Conservation (phyloP, 345 rosid genomes). For the Syzygium grande region DNA sequence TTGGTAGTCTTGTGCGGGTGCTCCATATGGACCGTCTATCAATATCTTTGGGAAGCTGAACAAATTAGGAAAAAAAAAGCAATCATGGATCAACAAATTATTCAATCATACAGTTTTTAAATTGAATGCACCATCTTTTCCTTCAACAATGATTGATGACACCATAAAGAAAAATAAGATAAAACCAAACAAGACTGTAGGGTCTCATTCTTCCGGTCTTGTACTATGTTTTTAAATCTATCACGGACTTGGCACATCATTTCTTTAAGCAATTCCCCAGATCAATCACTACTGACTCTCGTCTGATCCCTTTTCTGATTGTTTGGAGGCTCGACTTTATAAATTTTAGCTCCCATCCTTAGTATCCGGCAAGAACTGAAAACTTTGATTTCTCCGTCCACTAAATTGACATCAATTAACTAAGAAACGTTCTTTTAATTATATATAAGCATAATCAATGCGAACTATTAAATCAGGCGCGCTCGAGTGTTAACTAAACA, state of each 20-base stretch:
- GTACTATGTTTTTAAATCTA: neutral
- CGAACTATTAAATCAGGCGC: too few relatives aligned
- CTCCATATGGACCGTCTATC: slow-evolving; percentile 88
- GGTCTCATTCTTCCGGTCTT: neutral
- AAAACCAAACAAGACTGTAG: neutral
- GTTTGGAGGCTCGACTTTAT: neutral
- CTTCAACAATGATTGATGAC: neutral
- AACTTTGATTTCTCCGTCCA: neutral
- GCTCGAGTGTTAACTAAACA: too few relatives aligned
- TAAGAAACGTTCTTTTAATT: too few relatives aligned
- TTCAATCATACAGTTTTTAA: neutral
- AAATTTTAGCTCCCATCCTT: neutral
- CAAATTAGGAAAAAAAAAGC: neutral
- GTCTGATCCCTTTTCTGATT: neutral
- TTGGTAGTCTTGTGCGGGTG: slow-evolving; percentile 92
- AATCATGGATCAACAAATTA: neutral
- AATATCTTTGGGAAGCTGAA: slow-evolving; percentile 63
- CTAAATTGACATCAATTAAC: too few relatives aligned
- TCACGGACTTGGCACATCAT: neutral
- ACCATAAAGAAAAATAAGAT: neutral
- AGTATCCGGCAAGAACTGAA: fast-evolving
- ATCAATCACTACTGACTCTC: neutral
- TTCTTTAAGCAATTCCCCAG: neutral
- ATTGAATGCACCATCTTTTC: neutral
- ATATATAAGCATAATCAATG: too few relatives aligned